A percentile compares a stretch with the other conserved stretches of the same genome.
These are phyloP conservation scores for Clarireedia paspali DNA, from an alignment of 2,329 filamentous ascomycete species.

Conservation along the genomic window DNA sequence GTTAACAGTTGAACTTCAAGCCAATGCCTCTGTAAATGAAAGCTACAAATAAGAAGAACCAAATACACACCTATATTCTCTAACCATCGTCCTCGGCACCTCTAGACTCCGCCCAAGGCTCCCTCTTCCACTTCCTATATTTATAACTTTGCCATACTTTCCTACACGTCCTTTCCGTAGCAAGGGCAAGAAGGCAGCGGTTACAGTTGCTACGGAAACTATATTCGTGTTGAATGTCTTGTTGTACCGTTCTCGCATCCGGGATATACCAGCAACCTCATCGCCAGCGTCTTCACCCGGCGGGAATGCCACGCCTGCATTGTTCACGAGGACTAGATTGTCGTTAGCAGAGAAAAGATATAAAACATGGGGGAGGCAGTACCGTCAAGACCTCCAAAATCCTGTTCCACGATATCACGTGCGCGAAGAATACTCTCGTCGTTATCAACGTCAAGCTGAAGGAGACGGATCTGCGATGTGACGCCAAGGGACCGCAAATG, in stretches of 20 bases:
- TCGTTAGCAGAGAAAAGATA: not conserved
- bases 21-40: not conserved
- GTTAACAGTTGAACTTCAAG: not conserved
- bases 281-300: not conserved
- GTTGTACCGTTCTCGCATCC: conserved; percentile 22
- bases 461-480: conserved; percentile 18
- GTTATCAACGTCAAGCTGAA: conserved; percentile 26
- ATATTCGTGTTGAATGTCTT: conserved; percentile 33
- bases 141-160: conserved; percentile 26
- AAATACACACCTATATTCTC: not conserved
- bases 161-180: conserved; percentile 17
- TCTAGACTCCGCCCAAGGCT: not conserved
- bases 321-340: not conserved
- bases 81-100: not conserved
- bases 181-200: conserved; percentile 26
- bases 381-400: conserved; percentile 27
- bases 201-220: conserved; percentile 34
- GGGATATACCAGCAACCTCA: not conserved
- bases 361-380: not conserved
- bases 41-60: no score
- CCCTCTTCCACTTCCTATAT: conserved; percentile 24
- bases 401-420: conserved; percentile 15
- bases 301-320: not conserved
- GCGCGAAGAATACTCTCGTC: conserved; percentile 23
- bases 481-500: conserved; percentile 20